Base-by-base conservation (phyloP, 768 basidiomycete genomes). In the Leucocoprinus leucothites region DNA sequence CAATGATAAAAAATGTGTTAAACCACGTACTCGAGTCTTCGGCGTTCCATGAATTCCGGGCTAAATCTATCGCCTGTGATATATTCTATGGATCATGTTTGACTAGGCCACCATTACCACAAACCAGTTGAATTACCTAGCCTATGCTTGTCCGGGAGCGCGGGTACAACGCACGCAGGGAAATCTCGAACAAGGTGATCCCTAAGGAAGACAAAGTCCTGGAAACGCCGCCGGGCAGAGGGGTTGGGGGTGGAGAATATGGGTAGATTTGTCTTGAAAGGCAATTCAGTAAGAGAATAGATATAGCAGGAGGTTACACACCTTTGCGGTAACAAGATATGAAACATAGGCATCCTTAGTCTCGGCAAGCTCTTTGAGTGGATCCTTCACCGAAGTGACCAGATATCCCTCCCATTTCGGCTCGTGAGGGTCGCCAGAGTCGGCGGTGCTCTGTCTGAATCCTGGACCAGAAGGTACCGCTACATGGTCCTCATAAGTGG, bases 261-360 rank as follows among this genome's bases (percentile, higher is more conserved):
- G 0, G 89, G 82, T 21, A 98, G 77, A 67, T 94, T 94, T 21
- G 95, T 97, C 96, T 98, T 66, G 18, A 40, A 52, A 13, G 50
- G n/a, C 2, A 28, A 61, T 51, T 24, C 57, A 56, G 53, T 50
- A 13, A 31, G 38, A 61, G 52, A 16, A 42, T 26, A 21, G 44
- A 53, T 52, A 28, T 42, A 36, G 16, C 3, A 19, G n/a, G 24
- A 54, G 28, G 51, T 34, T 24, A 36, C 19, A 59, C 64, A 95
- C 96, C 83, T 89, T 87, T 50, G 91, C 91, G 31, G 84, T 80
- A 36, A 98, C 93, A 25, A 93, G 75, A 69, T 98, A 99, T 38
- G 94, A 95, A 47, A 97, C 93, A 72, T 93, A 98, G 58, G 91
- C 88, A 66, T 99, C 96, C 75, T 97, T 98, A 28, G 94, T 96